These are phyloP conservation scores for Coemansia erecta DNA, from an alignment of 192 early-diverging fungal genomes.

Conservation along the genomic window DNA sequence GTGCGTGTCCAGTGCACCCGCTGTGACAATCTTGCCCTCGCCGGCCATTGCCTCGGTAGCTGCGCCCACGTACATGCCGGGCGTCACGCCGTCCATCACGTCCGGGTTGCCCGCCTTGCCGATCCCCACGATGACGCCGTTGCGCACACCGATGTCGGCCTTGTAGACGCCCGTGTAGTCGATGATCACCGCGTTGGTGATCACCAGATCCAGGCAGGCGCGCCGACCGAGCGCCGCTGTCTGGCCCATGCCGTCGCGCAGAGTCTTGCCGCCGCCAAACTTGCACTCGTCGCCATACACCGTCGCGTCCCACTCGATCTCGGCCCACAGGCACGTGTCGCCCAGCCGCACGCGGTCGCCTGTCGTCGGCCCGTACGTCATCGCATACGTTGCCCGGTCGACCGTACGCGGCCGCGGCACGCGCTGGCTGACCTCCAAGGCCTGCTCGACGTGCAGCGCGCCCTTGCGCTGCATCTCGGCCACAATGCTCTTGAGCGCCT, in stretches of 20 bases:
- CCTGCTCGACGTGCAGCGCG: slow-evolving; percentile 57
- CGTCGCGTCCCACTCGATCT: slow-evolving; percentile 88
- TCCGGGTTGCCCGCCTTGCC: slow-evolving; percentile 98
- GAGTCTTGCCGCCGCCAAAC: slow-evolving; percentile 94
- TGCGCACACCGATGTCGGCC: slow-evolving; percentile 94
- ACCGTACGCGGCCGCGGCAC: slow-evolving; percentile 62
- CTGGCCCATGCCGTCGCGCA: slow-evolving; percentile 97
- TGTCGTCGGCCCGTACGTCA: slow-evolving; percentile 89
- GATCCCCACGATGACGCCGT: slow-evolving; percentile 84
- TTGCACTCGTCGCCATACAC: slow-evolving; percentile 94
- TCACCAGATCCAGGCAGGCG: slow-evolving; percentile 88
- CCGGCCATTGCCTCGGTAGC: slow-evolving; percentile 90
- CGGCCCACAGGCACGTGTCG: slow-evolving; percentile 79
- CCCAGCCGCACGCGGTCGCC: slow-evolving; percentile 87
- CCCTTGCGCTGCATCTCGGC: slow-evolving; percentile 31
- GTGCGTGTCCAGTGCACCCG: slow-evolving; percentile 92
- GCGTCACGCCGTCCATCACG: slow-evolving; percentile 90
- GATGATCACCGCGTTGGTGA: slow-evolving; percentile 90
- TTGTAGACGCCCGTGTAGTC: slow-evolving; percentile 96
- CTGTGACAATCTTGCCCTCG: slow-evolving; percentile 89
- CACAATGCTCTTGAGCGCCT: slow-evolving; percentile 8
- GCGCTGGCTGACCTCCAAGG: slow-evolving; percentile 48
- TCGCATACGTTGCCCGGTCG: slow-evolving; percentile 78
- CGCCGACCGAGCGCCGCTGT: slow-evolving; percentile 59
- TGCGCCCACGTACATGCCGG: slow-evolving; percentile 85